phyloP scores from a whole-genome alignment of 208 protist genomes.

The Trypanosoma avium region DNA sequence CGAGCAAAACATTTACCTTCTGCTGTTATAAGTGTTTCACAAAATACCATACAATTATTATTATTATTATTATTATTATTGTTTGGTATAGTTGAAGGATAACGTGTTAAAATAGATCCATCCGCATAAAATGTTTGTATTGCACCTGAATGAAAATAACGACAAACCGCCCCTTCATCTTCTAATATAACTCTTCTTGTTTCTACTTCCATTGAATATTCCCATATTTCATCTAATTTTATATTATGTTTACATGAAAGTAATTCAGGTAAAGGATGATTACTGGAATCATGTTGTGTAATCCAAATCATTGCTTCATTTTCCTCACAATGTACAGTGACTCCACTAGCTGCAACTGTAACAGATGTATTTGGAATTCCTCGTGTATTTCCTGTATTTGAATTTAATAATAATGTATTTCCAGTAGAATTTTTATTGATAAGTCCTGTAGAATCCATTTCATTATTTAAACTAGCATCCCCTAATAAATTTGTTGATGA shows the following conservation, averaged over 20 bases:
- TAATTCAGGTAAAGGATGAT: slow-evolving; percentile 22
- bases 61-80: not conserved
- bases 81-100: slow-evolving; percentile 15
- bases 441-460: no score
- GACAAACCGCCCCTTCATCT: slow-evolving; percentile 50
- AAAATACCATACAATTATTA: slow-evolving; percentile 6
- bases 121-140: slow-evolving; percentile 68
- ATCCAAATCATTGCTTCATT: slow-evolving; percentile 21
- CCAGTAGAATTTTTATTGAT: no score
- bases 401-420: no score
- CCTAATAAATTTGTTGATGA: no score
- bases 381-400: not conserved
- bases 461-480: no score
- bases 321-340: slow-evolving; percentile 28
- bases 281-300: slow-evolving; percentile 14
- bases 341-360: slow-evolving; percentile 19
- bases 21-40: slow-evolving; percentile 52
- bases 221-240: slow-evolving; percentile 18
- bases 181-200: slow-evolving; percentile 49
- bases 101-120: slow-evolving; percentile 58
- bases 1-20: slow-evolving; percentile 50
- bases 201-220: slow-evolving; percentile 55
- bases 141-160: slow-evolving; percentile 63
- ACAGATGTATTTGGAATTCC: not conserved
- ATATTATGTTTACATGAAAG: slow-evolving; percentile 43